Base-by-base conservation (phyloP, 1,284 basidiomycete species). In the Mycocalia duriaeana region DNA sequence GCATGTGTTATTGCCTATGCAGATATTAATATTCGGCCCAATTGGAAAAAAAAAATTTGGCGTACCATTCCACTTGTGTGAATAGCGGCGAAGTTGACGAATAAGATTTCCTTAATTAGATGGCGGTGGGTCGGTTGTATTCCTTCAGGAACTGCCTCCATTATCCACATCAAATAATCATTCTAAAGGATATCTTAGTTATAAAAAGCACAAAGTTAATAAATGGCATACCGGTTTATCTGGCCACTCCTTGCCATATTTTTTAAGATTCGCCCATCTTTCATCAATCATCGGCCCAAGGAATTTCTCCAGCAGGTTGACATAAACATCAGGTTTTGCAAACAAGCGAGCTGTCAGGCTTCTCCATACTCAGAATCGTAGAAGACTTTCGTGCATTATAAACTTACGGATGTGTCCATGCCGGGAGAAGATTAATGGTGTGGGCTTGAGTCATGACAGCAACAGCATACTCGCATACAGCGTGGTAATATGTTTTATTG, bases 121-220 rank as follows among this genome's bases (percentile, higher is more conserved):
- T n/a, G 2, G 64, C 57, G 7, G 69, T 44, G 4, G 55, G 54
- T 19, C 53, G 42, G 2, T 57, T 24, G 1, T 53, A 56, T 13
- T 53, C 52, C 45, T 67, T 57, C 59, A 6, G 56, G 50, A 0
- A 62, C 62, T 22, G 59, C 58, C 19, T 69, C 67, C 45, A 72
- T 64, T 9, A 70, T 48, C 69, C 69, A 71, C 31, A 60, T 56
- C 4, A 74, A 53, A 39, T 69, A 48, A 48, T 73, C 71, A 47
- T 67, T 62, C 70, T 72, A 42, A 23, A 39, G n/a, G 28, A 24
- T 13, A 9, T 19, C 25, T n/a, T 4, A 20, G 18, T 2, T 13
- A 18, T 6, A 38, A 23, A 9, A 31, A 31, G 8, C 28, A 31
- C 8, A 8, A 31, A 8, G 28, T 19, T 25, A 42, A 31, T n/a